Conservation (phyloP, 805 yeast genomes). For the Ogataea angusta region DNA sequence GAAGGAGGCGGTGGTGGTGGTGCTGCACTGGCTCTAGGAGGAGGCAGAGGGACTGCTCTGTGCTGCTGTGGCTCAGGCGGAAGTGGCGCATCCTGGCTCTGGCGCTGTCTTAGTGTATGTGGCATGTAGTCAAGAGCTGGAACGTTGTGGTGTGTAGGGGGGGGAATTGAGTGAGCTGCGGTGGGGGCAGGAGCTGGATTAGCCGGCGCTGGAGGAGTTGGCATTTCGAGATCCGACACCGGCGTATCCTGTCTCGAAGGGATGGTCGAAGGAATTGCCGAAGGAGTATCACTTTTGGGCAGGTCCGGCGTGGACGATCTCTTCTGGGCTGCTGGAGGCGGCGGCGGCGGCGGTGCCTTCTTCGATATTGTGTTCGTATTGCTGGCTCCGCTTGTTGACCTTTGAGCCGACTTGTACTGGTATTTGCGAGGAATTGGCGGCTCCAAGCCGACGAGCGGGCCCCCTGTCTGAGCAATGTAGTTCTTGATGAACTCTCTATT, state of each 20-base stretch:
- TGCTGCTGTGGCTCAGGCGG: slow-evolving; percentile 1
- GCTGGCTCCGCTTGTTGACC: slow-evolving; percentile 1
- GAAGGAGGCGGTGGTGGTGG: slow-evolving; percentile 28
- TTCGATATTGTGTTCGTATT: slow-evolving; percentile 17
- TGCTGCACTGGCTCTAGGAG: slow-evolving; percentile 20
- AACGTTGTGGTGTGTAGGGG: slow-evolving; percentile 28
- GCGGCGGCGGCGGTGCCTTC: slow-evolving; percentile 40
- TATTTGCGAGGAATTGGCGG: slow-evolving; percentile 76
- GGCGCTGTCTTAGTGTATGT: slow-evolving; percentile 13
- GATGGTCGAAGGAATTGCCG: slow-evolving; percentile 2
- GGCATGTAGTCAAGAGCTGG: slow-evolving; percentile 18
- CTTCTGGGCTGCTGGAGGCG: slow-evolving; percentile 20
- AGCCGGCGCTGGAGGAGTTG: background rate
- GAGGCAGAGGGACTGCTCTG: slow-evolving; percentile 23
- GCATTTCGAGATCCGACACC: background rate
- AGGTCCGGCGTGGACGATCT: slow-evolving; percentile 14
- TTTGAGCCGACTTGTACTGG: slow-evolving; percentile 29
- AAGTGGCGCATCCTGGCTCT: background rate
- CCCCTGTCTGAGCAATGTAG: slow-evolving; percentile 70
- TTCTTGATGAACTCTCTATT: slow-evolving; percentile 79
- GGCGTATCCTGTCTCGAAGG: slow-evolving; percentile 8
- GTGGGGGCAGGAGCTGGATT: slow-evolving; percentile 2
- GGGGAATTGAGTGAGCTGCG: slow-evolving; percentile 1
- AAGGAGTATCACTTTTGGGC: slow-evolving; percentile 1
- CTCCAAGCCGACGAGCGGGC: slow-evolving; percentile 77